phyloP scores from a whole-genome alignment of 768 basidiomycete genomes.

The Suillus hirtellus region DNA sequence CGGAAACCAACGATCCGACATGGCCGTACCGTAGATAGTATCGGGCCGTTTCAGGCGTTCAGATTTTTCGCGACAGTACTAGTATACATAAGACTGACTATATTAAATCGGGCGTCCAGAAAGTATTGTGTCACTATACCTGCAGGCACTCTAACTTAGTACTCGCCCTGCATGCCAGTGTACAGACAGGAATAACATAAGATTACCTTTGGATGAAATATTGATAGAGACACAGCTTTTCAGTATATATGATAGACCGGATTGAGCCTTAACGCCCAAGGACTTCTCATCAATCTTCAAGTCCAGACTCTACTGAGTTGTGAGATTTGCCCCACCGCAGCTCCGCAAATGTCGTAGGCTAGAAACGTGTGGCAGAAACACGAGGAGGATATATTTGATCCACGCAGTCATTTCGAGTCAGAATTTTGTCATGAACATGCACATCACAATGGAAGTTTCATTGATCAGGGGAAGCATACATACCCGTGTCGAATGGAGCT shows the following conservation, averaged over 20 bases:
- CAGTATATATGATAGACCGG: neutral
- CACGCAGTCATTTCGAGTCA: slow-evolving; percentile 1
- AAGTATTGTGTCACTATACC: neutral
- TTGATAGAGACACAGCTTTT: slow-evolving; percentile 3
- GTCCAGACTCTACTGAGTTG: neutral
- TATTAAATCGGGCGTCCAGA: no score
- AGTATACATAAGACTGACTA: no score
- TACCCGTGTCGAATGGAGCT: slow-evolving; percentile 13
- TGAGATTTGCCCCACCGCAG: slow-evolving; percentile 1
- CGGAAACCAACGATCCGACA: no score
- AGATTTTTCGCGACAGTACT: no score
- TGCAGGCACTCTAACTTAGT: neutral
- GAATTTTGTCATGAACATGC: slow-evolving; percentile 27
- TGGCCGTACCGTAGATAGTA: no score
- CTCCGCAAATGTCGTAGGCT: neutral
- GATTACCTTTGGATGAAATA: neutral
- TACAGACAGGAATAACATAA: neutral
- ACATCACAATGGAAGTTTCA: slow-evolving; percentile 38
- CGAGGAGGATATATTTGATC: slow-evolving; percentile 7
- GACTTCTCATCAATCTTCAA: neutral
- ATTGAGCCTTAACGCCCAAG: neutral
- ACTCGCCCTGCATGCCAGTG: neutral
- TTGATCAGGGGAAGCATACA: slow-evolving; percentile 26
- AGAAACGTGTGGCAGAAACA: slow-evolving; percentile 4
- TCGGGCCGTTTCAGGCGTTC: no score